These are phyloP conservation scores for Blastobotrys persicus DNA, from an alignment of 1,139 yeast species.

Conservation along the genomic window DNA sequence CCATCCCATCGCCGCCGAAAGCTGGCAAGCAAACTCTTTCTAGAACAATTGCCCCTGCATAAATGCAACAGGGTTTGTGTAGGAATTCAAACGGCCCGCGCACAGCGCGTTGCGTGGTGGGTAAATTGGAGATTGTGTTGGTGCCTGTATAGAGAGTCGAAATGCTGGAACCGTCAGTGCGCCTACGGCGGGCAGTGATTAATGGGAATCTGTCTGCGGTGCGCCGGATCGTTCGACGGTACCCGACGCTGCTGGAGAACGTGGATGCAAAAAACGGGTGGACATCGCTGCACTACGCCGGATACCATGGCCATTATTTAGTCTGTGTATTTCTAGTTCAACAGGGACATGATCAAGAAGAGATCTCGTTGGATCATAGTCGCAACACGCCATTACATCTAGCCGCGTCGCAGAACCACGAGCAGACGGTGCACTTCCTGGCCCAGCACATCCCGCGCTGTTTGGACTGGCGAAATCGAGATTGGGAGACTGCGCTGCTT, in stretches of 20 bases:
- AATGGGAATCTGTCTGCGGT: slow-evolving; percentile 73
- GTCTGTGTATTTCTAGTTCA: slow-evolving; percentile 59
- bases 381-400: slow-evolving; percentile 74
- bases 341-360: slow-evolving; percentile 50
- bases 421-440: slow-evolving; percentile 76
- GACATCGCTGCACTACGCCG: slow-evolving; percentile 86
- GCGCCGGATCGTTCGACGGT: slow-evolving; percentile 63
- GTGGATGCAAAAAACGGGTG: slow-evolving; percentile 76
- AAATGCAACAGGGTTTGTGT: background rate
- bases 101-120: too few species aligned
- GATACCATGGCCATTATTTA: slow-evolving; percentile 74
- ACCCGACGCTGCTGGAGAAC: slow-evolving; percentile 75
- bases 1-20: too few species aligned
- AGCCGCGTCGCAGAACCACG: slow-evolving; percentile 65
- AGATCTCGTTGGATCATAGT: slow-evolving; percentile 57
- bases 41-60: background rate
- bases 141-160: background rate
- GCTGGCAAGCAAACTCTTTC: too few species aligned
- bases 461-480: slow-evolving; percentile 55
- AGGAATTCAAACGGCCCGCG: too few species aligned
- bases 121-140: too few species aligned
- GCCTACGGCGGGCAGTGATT: slow-evolving; percentile 73
- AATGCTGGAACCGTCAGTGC: slow-evolving; percentile 28
- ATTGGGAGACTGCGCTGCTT: slow-evolving; percentile 63
- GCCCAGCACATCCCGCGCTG: slow-evolving; percentile 76